Percentiles rank a stretch among this genome's conserved stretches.
Conservation (phyloP, 805 yeast genomes). For the Wickerhamomyces kurtzmanii region DNA sequence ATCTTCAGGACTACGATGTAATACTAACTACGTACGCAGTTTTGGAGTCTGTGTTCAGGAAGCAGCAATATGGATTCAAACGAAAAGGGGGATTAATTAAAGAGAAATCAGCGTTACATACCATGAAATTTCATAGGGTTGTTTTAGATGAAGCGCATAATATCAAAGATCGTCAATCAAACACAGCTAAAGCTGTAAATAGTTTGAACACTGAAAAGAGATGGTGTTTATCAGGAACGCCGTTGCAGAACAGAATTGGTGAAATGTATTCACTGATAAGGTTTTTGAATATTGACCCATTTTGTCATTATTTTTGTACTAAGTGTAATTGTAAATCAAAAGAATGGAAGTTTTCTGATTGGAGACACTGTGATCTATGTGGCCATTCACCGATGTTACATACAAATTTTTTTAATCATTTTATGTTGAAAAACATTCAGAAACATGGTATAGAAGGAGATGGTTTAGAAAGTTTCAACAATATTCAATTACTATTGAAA, state of each 20-base stretch:
- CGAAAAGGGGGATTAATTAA: slow-evolving; percentile 62
- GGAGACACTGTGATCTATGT: slow-evolving; percentile 78
- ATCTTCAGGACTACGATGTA: slow-evolving; percentile 57
- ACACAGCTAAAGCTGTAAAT: slow-evolving; percentile 90
- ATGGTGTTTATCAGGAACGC: slow-evolving; percentile 95
- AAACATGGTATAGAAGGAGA: slow-evolving; percentile 75
- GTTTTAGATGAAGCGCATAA: slow-evolving; percentile 96
- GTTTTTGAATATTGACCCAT: slow-evolving; percentile 77
- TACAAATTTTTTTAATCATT: slow-evolving; percentile 91
- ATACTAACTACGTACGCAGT: slow-evolving; percentile 90
- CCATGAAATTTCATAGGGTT: slow-evolving; percentile 70
- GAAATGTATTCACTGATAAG: slow-evolving; percentile 90
- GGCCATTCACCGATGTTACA: slow-evolving; percentile 94
- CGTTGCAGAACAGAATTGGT: slow-evolving; percentile 92
- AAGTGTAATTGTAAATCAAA: slow-evolving; percentile 77
- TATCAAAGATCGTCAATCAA: slow-evolving; percentile 88
- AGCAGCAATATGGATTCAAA: slow-evolving; percentile 74
- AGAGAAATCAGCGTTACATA: slow-evolving; percentile 69
- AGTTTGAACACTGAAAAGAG: slow-evolving; percentile 59
- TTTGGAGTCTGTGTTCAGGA: slow-evolving; percentile 76
- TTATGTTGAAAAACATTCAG: slow-evolving; percentile 90
- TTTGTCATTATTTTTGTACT: slow-evolving; percentile 86
- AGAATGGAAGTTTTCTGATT: slow-evolving; percentile 79
- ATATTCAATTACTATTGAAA: slow-evolving; percentile 63
- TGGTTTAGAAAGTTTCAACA: slow-evolving; percentile 67